Percentiles rank a stretch among this genome's conserved stretches.
Conservation (phyloP, 306 rosid genomes). For the Castanospermum australe region DNA sequence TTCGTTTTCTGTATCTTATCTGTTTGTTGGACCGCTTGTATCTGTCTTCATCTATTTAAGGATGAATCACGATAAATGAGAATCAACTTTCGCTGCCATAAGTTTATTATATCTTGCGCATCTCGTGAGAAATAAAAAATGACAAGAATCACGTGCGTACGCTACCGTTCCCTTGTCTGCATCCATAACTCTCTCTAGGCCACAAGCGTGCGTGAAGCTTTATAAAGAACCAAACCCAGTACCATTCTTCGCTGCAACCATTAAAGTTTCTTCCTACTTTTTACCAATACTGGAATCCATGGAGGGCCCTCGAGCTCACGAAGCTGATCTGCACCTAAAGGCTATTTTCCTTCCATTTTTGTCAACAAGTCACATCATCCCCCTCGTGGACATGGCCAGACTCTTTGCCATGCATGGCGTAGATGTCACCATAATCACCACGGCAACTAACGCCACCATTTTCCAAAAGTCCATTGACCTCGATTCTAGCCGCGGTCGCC, state of each 20-base stretch:
- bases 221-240: too few relatives aligned
- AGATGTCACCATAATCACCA: conserved; percentile 38
- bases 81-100: too few relatives aligned
- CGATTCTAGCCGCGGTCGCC: conserved; percentile 22
- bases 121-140: too few relatives aligned
- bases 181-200: too few relatives aligned
- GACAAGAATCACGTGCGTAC: too few relatives aligned
- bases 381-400: conserved; percentile 43
- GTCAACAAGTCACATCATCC: conserved; percentile 48
- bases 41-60: too few relatives aligned
- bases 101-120: too few relatives aligned
- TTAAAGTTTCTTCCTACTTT: background rate
- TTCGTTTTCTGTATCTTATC: too few relatives aligned
- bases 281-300: background rate
- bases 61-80: too few relatives aligned
- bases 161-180: too few relatives aligned
- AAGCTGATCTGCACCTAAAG: background rate
- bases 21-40: too few relatives aligned
- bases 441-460: conserved; percentile 32
- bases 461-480: conserved; percentile 41
- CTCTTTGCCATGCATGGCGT: conserved; percentile 36
- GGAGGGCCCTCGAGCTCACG: background rate
- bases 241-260: background rate
- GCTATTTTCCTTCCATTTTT: conserved; percentile 41
- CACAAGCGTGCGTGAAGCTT: too few relatives aligned